phyloP scores from a whole-genome alignment of 2,329 filamentous ascomycete genomes.

The Diaporthe aspalathi region DNA sequence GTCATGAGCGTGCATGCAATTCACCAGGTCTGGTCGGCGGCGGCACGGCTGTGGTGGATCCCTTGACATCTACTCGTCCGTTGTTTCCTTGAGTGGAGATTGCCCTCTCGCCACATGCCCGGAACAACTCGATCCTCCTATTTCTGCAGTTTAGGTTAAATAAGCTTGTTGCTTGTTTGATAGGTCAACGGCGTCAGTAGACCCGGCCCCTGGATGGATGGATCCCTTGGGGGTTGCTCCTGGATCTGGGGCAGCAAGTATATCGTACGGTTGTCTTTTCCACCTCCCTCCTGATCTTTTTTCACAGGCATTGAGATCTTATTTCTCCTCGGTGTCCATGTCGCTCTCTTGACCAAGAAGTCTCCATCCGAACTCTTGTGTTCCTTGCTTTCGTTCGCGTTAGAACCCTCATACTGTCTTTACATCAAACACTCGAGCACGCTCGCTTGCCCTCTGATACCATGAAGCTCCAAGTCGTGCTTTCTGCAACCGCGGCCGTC shows the following conservation, averaged over 20 bases:
- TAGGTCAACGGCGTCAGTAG: constrained; percentile 17
- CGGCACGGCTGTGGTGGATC: neutral
- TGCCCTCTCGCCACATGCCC: constrained; percentile 17
- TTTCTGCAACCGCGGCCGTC: constrained; percentile 33
- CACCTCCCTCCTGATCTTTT: neutral
- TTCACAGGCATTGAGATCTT: neutral
- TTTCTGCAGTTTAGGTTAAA: neutral
- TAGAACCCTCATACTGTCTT: neutral
- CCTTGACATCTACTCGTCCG: neutral
- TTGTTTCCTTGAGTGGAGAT: constrained; percentile 8
- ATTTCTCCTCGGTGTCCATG: neutral
- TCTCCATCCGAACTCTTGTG: neutral
- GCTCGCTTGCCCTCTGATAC: neutral
- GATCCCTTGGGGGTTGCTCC: neutral
- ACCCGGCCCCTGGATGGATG: constrained; percentile 5
- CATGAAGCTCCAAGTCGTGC: constrained; percentile 36
- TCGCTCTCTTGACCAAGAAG: constrained; percentile 8
- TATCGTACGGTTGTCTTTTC: constrained; percentile 1
- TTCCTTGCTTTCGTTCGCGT: constrained; percentile 17
- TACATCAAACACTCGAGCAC: neutral
- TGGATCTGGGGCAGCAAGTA: neutral
- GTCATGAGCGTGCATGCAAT: constrained; percentile 13
- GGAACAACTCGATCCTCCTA: neutral
- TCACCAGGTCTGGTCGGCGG: constrained; percentile 9
- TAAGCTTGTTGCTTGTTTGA: neutral